Percentiles rank a stretch among this genome's conserved stretches.
These are phyloP conservation scores for Calocera viscosa DNA, from an alignment of 768 basidiomycete genomes.

Conservation along the genomic window DNA sequence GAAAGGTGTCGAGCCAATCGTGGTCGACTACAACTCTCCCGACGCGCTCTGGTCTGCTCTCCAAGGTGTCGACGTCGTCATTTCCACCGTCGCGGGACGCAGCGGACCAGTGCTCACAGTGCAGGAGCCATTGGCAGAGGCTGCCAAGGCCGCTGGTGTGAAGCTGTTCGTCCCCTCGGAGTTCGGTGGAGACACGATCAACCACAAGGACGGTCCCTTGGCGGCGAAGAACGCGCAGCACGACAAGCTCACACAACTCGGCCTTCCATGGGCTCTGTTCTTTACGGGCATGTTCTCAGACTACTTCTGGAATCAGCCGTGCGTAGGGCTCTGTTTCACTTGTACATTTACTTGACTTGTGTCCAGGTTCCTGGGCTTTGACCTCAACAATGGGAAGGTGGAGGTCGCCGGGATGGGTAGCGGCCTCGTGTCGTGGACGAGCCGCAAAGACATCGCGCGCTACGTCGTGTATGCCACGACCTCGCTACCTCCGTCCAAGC, in stretches of 20 bases:
- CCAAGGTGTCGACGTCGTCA: conserved; percentile 20
- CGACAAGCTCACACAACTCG: background rate
- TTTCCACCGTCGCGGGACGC: conserved; percentile 23
- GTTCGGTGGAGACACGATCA: conserved; percentile 11
- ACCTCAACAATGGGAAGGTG: conserved; percentile 16
- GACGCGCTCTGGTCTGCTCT: no score
- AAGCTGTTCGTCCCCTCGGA: conserved; percentile 25
- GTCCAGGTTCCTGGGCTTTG: no score
- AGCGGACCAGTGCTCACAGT: no score
- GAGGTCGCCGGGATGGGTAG: conserved; percentile 16
- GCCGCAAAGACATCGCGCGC: conserved; percentile 19
- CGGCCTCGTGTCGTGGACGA: conserved; percentile 13
- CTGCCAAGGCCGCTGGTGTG: conserved; percentile 24
- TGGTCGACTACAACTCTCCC: no score
- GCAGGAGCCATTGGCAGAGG: no score
- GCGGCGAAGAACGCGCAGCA: no score
- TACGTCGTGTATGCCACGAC: conserved; percentile 18
- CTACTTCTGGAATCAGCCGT: background rate
- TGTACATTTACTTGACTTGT: no score
- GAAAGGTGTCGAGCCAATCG: no score
- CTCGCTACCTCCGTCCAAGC: conserved; percentile 10
- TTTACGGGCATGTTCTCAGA: conserved; percentile 14
- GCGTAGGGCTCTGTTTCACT: background rate
- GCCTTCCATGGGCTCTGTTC: conserved; percentile 16
- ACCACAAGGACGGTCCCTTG: no score